phyloP scores from a whole-genome alignment of 129 eudicot genomes.

The Lactuca sativa region DNA sequence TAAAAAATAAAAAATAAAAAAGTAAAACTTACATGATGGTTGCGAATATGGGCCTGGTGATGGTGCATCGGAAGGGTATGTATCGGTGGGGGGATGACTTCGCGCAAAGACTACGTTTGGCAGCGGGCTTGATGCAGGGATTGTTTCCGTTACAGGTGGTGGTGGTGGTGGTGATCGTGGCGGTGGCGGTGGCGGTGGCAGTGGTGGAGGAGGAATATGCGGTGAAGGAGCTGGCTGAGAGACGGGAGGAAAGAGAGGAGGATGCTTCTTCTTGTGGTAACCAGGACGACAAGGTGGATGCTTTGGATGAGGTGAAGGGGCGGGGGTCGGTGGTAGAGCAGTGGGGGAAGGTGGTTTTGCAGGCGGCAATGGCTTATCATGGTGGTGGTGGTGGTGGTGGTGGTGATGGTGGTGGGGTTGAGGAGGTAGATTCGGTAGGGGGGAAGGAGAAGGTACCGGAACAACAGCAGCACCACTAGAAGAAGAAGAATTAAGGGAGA shows the following conservation, averaged over 20 bases:
- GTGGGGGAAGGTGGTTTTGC: constrained; percentile 61
- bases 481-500: constrained; percentile 33
- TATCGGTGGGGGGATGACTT: constrained; percentile 52
- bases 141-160: constrained; percentile 32
- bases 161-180: constrained; percentile 36
- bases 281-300: constrained; percentile 59
- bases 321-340: constrained; percentile 17
- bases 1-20: too few species aligned
- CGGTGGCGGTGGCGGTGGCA: constrained; percentile 33
- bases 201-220: constrained; percentile 19
- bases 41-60: constrained; percentile 55
- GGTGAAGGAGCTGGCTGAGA: constrained; percentile 52
- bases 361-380: constrained; percentile 40
- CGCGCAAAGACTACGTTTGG: constrained; percentile 69
- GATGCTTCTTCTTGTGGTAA: constrained; percentile 30
- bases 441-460: constrained; percentile 64
- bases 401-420: constrained; percentile 61
- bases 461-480: constrained; percentile 31
- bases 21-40: constrained; percentile 69
- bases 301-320: constrained; percentile 43
- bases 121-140: constrained; percentile 67
- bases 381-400: constrained; percentile 58
- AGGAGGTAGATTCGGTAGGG: constrained; percentile 44
- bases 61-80: constrained; percentile 56
- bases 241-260: constrained; percentile 49